Percentiles rank a stretch among this genome's conserved stretches.
These are phyloP conservation scores for Mallotus nudiflorus DNA, from an alignment of 345 rosid species.

Conservation along the genomic window DNA sequence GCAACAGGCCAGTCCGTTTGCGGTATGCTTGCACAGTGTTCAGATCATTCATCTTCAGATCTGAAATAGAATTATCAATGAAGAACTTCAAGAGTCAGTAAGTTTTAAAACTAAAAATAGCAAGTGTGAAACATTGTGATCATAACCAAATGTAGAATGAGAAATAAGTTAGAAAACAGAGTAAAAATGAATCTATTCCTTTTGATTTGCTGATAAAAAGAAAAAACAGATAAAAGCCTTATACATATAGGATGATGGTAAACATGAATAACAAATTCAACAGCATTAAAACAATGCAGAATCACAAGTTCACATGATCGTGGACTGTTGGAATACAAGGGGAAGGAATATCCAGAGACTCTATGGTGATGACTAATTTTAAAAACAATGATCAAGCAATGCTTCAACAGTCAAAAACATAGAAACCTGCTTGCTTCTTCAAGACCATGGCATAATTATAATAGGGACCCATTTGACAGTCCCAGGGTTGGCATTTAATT, in stretches of 20 bases:
- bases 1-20: conserved; percentile 60
- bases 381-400: not conserved
- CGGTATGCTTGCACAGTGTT: conserved; percentile 57
- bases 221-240: not conserved
- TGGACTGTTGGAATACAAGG: not conserved
- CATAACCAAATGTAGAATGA: not conserved
- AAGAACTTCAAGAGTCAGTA: conserved; percentile 3
- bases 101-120: not conserved
- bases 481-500: too few species aligned
- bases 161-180: not conserved
- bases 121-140: not conserved
- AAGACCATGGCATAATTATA: not conserved
- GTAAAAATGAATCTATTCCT: not conserved
- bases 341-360: not conserved
- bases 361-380: not conserved
- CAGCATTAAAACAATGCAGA: not conserved
- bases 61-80: conserved; percentile 42
- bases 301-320: not conserved
- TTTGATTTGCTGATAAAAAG: not conserved
- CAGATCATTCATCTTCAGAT: conserved; percentile 69
- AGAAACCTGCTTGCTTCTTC: not conserved
- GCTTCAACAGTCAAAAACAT: not conserved
- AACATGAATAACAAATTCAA: not conserved
- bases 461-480: not conserved
- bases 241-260: not conserved